phyloP scores from a whole-genome alignment of 2,329 filamentous ascomycete genomes.

The Penicillium crustosum region DNA sequence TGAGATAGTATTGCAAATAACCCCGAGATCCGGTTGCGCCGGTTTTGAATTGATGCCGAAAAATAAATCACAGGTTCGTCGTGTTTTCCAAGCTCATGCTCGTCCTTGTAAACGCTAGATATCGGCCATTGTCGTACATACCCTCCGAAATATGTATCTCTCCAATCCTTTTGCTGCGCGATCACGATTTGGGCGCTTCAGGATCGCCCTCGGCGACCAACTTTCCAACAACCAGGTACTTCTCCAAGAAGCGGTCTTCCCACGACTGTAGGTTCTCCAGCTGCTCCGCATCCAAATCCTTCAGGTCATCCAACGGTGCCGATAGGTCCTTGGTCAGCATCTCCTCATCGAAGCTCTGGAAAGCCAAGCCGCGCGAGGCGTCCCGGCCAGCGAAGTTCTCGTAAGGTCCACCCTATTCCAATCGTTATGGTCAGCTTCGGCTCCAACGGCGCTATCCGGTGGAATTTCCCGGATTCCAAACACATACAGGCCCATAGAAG shows the following conservation, averaged over 20 bases:
- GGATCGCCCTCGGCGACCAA: conserved; percentile 66
- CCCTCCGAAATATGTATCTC: background rate
- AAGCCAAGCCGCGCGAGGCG: conserved; percentile 82
- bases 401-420: conserved; percentile 72
- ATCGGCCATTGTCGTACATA: background rate
- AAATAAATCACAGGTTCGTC: background rate
- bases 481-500: conserved; percentile 78
- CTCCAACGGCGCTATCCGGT: background rate
- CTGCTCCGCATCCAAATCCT: conserved; percentile 71
- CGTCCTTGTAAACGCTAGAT: background rate
- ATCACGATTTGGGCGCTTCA: conserved; percentile 34
- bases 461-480: background rate
- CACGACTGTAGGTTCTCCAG: conserved; percentile 81
- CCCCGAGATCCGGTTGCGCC: background rate
- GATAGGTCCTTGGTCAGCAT: conserved; percentile 92
- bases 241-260: conserved; percentile 90
- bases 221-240: conserved; percentile 92
- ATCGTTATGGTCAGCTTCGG: conserved; percentile 5
- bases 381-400: conserved; percentile 94
- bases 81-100: background rate
- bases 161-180: background rate
- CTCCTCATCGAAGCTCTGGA: conserved; percentile 88
- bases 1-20: background rate
- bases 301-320: conserved; percentile 74
- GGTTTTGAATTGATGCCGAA: background rate